Base-by-base conservation (phyloP, 345 rosid genomes). In the Draba incana region DNA sequence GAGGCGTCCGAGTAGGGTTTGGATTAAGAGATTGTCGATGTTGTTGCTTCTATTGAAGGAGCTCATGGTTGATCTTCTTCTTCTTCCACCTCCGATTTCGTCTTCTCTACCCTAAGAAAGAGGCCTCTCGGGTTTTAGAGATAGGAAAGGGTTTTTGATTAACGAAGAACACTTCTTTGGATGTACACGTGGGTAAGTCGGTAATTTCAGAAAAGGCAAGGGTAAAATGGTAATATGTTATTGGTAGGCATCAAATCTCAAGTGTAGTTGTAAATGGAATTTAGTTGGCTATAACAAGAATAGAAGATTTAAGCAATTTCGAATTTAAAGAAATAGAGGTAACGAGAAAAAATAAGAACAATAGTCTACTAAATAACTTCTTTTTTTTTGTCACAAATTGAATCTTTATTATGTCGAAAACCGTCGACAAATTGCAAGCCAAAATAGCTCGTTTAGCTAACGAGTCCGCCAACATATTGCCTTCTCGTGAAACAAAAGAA, bases 1-100 rank as follows among this genome's bases (percentile, higher is more conserved):
- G 77, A 94, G 98, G 33, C 96, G 89, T 43, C 89, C 89, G 75
- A 94, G 83, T 25, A 94, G 79, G 79, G 90, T 79, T 77, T 84
- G 95, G 77, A 91, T 84, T 4, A 91, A 64, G 55, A 86, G 90
- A 53, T 80, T 86, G 79, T 94, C 96, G 70, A 91, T 81, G 58
- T 79, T 81, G 75, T 81, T 33, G 70, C 80, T 75, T 77, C 75
- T 77, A 64, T 78, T 75, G 77, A 85, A 82, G 62, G 90, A 87
- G 67, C 81, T 81, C 94, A 90, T 90, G 57, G 44, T 68, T 55
- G 56, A 12, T 57, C 38, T 24, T 48, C 30, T 13, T 58, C 49
- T 0, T 47, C 64, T 6, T 57, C 61, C 10, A 20, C 13, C 20
- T 13, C 24, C 57, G 38, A 2, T n/a, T 14, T 46, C 59, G 44